phyloP scores from a whole-genome alignment of 139 green algal species.

The Micractinium conductrix region DNA sequence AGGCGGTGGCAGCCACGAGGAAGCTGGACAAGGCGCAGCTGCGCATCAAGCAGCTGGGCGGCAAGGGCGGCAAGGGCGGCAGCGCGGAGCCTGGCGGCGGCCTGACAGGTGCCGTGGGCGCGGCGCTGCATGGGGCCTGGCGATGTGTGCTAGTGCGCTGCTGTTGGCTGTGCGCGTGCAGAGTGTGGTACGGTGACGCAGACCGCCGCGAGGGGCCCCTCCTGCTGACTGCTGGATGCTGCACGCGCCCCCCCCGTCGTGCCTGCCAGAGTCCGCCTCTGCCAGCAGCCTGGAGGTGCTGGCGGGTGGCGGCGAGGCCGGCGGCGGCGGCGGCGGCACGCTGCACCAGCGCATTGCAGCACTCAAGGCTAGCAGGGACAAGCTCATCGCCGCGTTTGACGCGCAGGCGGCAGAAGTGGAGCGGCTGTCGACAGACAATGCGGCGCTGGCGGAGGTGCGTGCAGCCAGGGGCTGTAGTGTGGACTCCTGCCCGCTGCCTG shows the following conservation, averaged over 20 bases:
- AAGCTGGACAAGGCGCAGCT: conserved; percentile 8
- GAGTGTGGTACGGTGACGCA: no score
- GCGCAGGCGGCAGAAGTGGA: conserved; percentile 69
- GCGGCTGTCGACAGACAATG: conserved; percentile 55
- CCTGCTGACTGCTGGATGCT: no score
- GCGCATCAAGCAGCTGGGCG: conserved; percentile 31
- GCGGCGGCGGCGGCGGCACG: not conserved
- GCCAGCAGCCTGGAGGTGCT: not conserved
- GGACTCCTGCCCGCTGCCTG: no score
- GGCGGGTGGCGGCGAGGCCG: not conserved
- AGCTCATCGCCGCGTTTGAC: conserved; percentile 69
- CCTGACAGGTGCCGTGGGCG: not conserved
- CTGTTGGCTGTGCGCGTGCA: no score
- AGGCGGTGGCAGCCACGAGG: conserved; percentile 38
- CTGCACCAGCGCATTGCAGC: conserved; percentile 50
- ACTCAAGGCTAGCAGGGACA: conserved; percentile 67
- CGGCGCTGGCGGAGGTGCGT: conserved; percentile 49
- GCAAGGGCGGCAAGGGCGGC: conserved; percentile 9
- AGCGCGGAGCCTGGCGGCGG: not conserved
- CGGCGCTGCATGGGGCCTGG: no score
- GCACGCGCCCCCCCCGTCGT: no score
- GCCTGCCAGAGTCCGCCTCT: not conserved
- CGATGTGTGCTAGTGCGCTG: no score
- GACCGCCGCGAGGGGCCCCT: no score
- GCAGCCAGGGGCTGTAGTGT: no score